Evolutionary conservation across 345 rosid species (phyloP), one percentile per base, ranked within the genome.

Genomic region (Nephelium lappaceum): DNA sequence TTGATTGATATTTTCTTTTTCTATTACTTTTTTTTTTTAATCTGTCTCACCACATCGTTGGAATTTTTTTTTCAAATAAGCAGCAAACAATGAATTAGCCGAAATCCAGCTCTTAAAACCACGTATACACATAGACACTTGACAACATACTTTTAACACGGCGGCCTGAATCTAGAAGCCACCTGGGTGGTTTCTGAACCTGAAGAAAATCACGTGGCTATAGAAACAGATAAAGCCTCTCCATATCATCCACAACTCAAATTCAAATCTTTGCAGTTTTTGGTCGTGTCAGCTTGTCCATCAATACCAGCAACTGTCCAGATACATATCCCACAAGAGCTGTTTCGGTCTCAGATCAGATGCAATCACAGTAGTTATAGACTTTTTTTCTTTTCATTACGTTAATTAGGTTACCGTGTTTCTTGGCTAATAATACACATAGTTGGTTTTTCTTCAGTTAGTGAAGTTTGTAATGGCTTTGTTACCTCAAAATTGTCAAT

Each of bases 251-350:
- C 57, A 16, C 6, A 53, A 58, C 57, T 58, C 11, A 58, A 60
- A 60, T n/a, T 60, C 64, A 60, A 60, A 1, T 5, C 11, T n/a
- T 23, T 16, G 55, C 42, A 23, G 51, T 24, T 19, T 38, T 21
- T 61, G 39, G 49, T 72, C 49, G 75, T 72, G 25, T 18, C 75
- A 72, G 27, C 11, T 31, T 9, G 53, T 72, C 45, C 7, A 72
- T 72, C 38, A 14, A 74, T 18, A 18, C 15, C 19, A 64, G 19
- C 7, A 27, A 0, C 27, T 47, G 70, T 64, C 78, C 38, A 75
- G 47, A 47, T 75, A 62, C 78, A 75, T 47, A 47, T 27, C 41
- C 69, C 57, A 74, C 42, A 18, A 27, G 21, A 3, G 16, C 43
- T 43, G 9, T 9, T 45, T 53, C 19, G 61, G 11, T 19, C 45